Evolutionary conservation across 2,329 filamentous ascomycete species (phyloP).

Genomic region (Pseudogymnoascus sp.): DNA sequence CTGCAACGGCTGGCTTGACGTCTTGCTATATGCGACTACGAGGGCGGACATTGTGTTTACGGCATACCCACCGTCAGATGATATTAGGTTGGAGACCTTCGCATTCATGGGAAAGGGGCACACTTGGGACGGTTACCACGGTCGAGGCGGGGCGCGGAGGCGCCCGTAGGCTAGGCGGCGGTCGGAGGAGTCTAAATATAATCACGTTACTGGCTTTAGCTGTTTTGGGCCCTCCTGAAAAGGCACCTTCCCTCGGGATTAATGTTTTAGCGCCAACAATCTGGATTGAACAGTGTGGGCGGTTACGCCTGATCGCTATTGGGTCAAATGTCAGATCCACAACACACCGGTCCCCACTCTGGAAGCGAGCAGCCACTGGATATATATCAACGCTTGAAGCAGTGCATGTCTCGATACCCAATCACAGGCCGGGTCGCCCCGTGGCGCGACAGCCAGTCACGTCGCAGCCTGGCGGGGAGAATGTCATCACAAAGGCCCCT

Average conservation of each 20-base stretch:
- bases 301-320: too few species aligned
- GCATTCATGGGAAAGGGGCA: not conserved
- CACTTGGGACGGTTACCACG: not conserved
- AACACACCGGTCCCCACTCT: not conserved
- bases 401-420: not conserved
- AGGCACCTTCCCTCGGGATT: too few species aligned
- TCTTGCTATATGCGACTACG: not conserved
- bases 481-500: too few species aligned
- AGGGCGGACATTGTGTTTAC: not conserved
- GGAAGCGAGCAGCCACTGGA: not conserved
- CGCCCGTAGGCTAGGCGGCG: not conserved
- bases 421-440: not conserved
- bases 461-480: too few species aligned
- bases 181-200: not conserved
- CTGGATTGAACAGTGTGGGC: too few species aligned
- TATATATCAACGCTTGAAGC: not conserved
- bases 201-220: too few species aligned
- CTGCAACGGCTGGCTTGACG: not conserved
- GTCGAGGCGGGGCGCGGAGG: not conserved
- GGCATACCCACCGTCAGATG: not conserved
- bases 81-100: not conserved
- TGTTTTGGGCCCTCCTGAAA: too few species aligned
- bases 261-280: too few species aligned
- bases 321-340: too few species aligned
- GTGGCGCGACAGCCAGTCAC: not conserved